Conservation (phyloP, 805 yeast species). For the Wickerhamomyces sydowiorum region DNA sequence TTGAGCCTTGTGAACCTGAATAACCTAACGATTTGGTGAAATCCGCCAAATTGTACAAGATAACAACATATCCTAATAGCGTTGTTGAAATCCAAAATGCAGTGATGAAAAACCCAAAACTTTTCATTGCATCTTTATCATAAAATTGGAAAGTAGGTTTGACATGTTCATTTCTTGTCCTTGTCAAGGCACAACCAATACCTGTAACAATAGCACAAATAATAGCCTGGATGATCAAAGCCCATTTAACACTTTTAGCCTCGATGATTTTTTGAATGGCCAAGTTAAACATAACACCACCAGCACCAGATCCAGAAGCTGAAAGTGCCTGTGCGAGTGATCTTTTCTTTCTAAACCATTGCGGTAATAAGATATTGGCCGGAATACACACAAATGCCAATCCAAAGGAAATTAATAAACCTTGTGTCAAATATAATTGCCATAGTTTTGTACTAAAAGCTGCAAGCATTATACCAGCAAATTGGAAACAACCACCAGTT, state of each 20-base stretch:
- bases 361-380: slow-evolving; percentile 54
- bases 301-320: slow-evolving; percentile 36
- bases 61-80: slow-evolving; percentile 54
- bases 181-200: slow-evolving; percentile 29
- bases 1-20: slow-evolving; percentile 45
- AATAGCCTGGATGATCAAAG: slow-evolving; percentile 31
- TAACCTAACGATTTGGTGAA: slow-evolving; percentile 59
- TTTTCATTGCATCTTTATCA: slow-evolving; percentile 34
- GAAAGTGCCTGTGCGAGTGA: slow-evolving; percentile 38
- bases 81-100: slow-evolving; percentile 39
- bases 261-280: slow-evolving; percentile 30
- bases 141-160: slow-evolving; percentile 31
- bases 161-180: slow-evolving; percentile 32
- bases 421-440: slow-evolving; percentile 67
- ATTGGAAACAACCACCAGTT: slow-evolving; percentile 46
- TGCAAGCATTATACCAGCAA: slow-evolving; percentile 53
- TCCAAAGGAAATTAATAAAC: slow-evolving; percentile 50
- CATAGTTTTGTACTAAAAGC: slow-evolving; percentile 53
- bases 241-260: slow-evolving; percentile 26
- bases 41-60: slow-evolving; percentile 54
- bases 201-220: slow-evolving; percentile 28
- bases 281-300: slow-evolving; percentile 37
- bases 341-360: slow-evolving; percentile 62
- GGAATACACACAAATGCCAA: slow-evolving; percentile 53
- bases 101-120: slow-evolving; percentile 38